These are phyloP conservation scores for Pelargonium cotyledonis DNA, from an alignment of 441 rosid species.

Conservation along the genomic window DNA sequence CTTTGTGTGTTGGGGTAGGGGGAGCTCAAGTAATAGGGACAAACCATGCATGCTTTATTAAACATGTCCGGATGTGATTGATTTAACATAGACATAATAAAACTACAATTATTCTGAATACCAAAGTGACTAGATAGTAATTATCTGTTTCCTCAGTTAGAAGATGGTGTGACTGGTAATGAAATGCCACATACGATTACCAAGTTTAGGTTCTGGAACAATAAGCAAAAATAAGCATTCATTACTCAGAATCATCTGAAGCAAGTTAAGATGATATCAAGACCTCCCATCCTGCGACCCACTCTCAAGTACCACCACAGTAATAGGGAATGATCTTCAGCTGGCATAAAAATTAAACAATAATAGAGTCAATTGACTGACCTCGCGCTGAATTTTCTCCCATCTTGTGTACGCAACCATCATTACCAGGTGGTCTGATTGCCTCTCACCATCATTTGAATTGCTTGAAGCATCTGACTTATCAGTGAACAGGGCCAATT, in stretches of 20 bases:
- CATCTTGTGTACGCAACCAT: slow-evolving; percentile 79
- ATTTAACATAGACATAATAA: neutral
- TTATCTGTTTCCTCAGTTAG: neutral
- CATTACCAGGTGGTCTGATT: slow-evolving; percentile 86
- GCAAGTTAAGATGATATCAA: neutral
- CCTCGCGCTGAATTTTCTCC: slow-evolving; percentile 72
- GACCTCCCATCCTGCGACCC: neutral
- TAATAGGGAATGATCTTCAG: neutral
- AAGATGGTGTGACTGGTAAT: neutral
- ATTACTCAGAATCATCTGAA: neutral
- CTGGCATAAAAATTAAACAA: slow-evolving; percentile 11
- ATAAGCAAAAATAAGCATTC: neutral
- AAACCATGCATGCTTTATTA: neutral
- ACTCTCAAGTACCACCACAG: neutral
- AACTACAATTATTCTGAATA: neutral
- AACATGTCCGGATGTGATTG: neutral
- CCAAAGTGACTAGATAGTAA: neutral
- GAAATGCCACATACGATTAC: neutral
- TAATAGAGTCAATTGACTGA: slow-evolving; percentile 24
- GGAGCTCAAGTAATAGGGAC: neutral
- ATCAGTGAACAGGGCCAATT: slow-evolving; percentile 57
- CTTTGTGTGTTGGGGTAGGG: neutral
- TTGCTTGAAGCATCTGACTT: slow-evolving; percentile 50
- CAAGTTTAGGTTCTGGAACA: slow-evolving; percentile 1
- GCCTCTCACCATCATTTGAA: slow-evolving; percentile 43